Conservation (phyloP, 2,329 filamentous ascomycete genomes). For the Cercospora sp. region DNA sequence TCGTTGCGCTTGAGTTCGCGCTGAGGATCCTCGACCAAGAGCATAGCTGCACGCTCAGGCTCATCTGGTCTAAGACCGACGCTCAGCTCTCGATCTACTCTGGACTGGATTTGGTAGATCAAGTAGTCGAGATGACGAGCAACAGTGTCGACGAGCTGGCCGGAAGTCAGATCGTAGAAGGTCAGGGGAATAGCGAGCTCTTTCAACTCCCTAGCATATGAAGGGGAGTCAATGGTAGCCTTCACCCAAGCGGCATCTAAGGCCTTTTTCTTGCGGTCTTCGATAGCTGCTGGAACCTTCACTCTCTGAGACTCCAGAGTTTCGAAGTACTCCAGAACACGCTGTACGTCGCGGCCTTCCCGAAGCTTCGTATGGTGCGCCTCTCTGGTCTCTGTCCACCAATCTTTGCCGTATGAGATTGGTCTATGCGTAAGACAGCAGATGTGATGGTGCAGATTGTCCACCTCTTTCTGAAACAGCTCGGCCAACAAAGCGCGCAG, state of each 20-base stretch:
- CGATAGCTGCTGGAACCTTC: constrained; percentile 23
- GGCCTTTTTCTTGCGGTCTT: constrained; percentile 36
- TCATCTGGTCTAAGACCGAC: constrained; percentile 20
- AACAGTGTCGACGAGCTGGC: constrained; percentile 62
- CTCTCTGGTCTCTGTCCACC: constrained; percentile 28
- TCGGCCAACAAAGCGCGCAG: constrained; percentile 32
- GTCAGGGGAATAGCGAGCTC: constrained; percentile 64
- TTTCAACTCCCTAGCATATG: constrained; percentile 60
- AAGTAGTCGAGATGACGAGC: constrained; percentile 30
- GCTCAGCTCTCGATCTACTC: constrained; percentile 13
- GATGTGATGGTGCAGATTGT: constrained; percentile 28
- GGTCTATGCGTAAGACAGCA: constrained; percentile 29
- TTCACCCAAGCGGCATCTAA: constrained; percentile 33
- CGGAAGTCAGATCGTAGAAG: constrained; percentile 68
- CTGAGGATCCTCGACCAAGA: constrained; percentile 41
- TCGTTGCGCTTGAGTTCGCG: constrained; percentile 32
- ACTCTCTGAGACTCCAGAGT: constrained; percentile 23
- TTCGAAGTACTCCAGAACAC: constrained; percentile 35
- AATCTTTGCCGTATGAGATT: constrained; percentile 36
- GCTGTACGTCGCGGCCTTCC: constrained; percentile 31
- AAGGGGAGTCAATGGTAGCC: constrained; percentile 55
- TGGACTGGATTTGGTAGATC: constrained; percentile 24
- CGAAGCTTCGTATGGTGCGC: constrained; percentile 29
- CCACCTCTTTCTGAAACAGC: constrained; percentile 33
- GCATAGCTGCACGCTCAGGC: constrained; percentile 25